Base-by-base conservation (phyloP, 176 grass and related monocot species). In the Chrysopogon serrulatus region DNA sequence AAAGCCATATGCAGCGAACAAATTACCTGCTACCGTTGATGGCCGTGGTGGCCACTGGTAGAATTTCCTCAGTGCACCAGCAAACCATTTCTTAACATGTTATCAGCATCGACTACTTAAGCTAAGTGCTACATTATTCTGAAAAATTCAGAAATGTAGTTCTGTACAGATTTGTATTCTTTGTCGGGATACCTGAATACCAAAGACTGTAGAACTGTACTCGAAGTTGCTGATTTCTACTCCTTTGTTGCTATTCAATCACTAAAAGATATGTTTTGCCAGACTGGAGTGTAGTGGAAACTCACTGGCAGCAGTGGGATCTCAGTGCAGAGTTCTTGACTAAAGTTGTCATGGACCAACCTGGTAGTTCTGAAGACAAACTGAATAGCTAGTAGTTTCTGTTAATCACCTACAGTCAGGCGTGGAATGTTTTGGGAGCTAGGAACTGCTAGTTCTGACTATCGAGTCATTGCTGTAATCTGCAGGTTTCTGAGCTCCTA, bases 1-100 rank as follows among this genome's bases (percentile, higher is more conserved):
- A 65, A 88, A 93, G 80, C 84, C 94, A 18, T 92, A 94, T 21
- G 32, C 85, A 60, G 81, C 87, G 18, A 89, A 51, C 73, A 94
- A 97, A 84, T 71, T 97, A 34, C 77, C 91, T 33, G 87, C 94
- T 56, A 88, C 91, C 1, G 81, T 90, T 1, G 91, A 90, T 62
- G 91, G 89, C 53, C 82, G 82, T 39, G 91, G 76, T 36, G 56
- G 87, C n/a, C 91, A 94, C 54, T 94, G 91, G 94, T 97, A 96
- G 80, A 79, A 79, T 76, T 65, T 76, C 67, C 6, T 4, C 26
- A 13, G 24, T 6, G 41, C 76, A 5, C n/a, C 68, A 68, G 59
- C 5, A 68, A 86, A 40, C 15, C 37, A 4, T 49, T 63, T 36
- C 34, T 30, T 77, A 44, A 9, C 45, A 15, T 44, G 73, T n/a